Evolutionary conservation across 2,329 filamentous ascomycete genomes (phyloP), one percentile per base, ranked within the genome.

Genomic region (Colletotrichum spinosum): DNA sequence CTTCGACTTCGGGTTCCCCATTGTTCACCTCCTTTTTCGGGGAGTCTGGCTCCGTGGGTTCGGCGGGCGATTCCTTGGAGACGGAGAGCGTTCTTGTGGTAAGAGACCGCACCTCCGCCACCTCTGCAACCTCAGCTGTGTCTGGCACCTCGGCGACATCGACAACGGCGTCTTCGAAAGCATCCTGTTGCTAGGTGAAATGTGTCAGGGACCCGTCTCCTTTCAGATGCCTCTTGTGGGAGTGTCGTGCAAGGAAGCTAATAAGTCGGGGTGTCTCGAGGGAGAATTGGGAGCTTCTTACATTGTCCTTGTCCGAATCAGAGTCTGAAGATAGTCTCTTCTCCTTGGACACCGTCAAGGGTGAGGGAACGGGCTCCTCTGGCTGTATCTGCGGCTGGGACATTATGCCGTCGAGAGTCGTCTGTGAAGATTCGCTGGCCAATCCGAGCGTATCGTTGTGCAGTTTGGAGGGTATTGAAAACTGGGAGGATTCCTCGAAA

Each of bases 141-240:
- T 88, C 89, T 50, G 55, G 37, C 13, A 58, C 49, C 34, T 66
- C 63, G 11, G 65, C 84, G 86, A 77, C 92, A 37, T 65, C 62
- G 42, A 63, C 91, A 70, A 88, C 81, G 60, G 92, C 93, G 83
- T 97, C 93, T 80, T 97, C 93, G 73, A 97, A 97, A 13, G 86
- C 87, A 72, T 94, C 90, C 90, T 93, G 65, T 49, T 50, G 70
- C 49, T 65, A 48, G 25, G 34, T 9, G 46, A 34, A 9, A 37
- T 25, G 17, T 39, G 63, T 66, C 49, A 66, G 63, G 58, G 37
- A 53, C 42, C 44, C 10, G 33, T 42, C 8, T 44, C 49, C 2
- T 33, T 25, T 8, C 38, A 33, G 50, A 33, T 33, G 12, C 37
- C 50, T n/a, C 12, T 45, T 25, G 25, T 25, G 25, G 25, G 25